Conservation (phyloP, 805 yeast species). For the Komagataella kurtzmanii region DNA sequence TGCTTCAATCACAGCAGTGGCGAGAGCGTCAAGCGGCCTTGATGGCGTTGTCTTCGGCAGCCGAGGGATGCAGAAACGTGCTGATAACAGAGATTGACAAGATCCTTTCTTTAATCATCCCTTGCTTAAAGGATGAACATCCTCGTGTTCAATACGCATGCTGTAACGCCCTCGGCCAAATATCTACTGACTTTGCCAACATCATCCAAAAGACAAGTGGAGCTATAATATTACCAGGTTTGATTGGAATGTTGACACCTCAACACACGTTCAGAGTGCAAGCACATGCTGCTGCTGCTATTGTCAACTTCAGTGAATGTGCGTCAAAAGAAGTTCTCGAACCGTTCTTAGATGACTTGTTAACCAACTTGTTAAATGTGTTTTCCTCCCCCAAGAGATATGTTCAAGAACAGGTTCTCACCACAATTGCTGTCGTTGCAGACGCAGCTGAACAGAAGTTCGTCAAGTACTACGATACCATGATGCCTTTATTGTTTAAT, state of each 20-base stretch:
- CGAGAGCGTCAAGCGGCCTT: constrained; percentile 93
- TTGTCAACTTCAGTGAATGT: constrained; percentile 89
- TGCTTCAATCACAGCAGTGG: constrained; percentile 73
- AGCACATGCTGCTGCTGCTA: constrained; percentile 97
- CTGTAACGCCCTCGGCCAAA: constrained; percentile 94
- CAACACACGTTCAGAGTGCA: constrained; percentile 83
- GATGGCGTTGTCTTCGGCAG: constrained; percentile 94
- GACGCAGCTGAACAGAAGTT: constrained; percentile 89
- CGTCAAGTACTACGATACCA: constrained; percentile 82
- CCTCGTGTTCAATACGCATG: constrained; percentile 95
- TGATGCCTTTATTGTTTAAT: constrained; percentile 78
- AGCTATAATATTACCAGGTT: constrained; percentile 70
- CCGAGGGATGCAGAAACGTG: constrained; percentile 92
- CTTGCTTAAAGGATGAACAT: constrained; percentile 75
- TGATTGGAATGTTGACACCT: constrained; percentile 65
- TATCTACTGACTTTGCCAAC: constrained; percentile 92
- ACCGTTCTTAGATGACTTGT: constrained; percentile 79
- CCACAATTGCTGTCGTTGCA: constrained; percentile 94
- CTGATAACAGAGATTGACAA: constrained; percentile 71
- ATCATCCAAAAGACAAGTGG: constrained; percentile 74
- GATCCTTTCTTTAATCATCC: constrained; percentile 73
- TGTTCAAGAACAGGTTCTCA: constrained; percentile 93
- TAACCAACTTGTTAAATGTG: constrained; percentile 59
- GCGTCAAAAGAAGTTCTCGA: constrained; percentile 79
- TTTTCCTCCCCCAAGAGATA: constrained; percentile 80